phyloP scores from a whole-genome alignment of 805 yeast species.

The Candida endomychidarum region DNA sequence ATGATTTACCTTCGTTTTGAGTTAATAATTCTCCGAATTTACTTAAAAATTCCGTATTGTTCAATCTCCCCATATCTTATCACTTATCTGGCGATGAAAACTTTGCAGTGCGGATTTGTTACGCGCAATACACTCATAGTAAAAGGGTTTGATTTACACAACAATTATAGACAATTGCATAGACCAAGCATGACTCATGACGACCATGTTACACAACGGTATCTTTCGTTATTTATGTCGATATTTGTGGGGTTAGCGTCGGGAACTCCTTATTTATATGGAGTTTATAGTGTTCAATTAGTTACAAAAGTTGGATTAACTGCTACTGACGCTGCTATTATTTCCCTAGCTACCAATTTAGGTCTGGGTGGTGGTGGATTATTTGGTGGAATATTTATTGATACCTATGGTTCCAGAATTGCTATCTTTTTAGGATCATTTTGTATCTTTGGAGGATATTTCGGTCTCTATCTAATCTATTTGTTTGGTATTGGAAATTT shows the following conservation, averaged over 20 bases:
- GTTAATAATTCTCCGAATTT: slow-evolving; percentile 23
- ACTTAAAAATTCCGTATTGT: slow-evolving; percentile 31
- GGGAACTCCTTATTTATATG: slow-evolving; percentile 75
- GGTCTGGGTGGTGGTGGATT: slow-evolving; percentile 73
- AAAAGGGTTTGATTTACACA: no score
- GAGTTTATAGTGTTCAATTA: slow-evolving; percentile 75
- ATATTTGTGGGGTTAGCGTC: slow-evolving; percentile 60
- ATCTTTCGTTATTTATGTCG: slow-evolving; percentile 30
- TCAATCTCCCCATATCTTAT: slow-evolving; percentile 29
- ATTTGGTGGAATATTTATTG: slow-evolving; percentile 69
- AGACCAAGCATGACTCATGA: neutral
- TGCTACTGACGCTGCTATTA: slow-evolving; percentile 59
- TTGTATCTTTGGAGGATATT: slow-evolving; percentile 55
- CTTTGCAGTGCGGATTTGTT: neutral
- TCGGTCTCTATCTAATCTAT: slow-evolving; percentile 49
- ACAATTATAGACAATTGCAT: no score
- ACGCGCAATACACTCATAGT: neutral
- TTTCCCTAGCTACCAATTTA: slow-evolving; percentile 59
- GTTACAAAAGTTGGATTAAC: slow-evolving; percentile 55
- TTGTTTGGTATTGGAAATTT: slow-evolving; percentile 38
- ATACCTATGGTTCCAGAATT: slow-evolving; percentile 53
- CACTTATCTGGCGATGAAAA: neutral
- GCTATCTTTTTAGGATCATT: slow-evolving; percentile 58
- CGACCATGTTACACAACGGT: slow-evolving; percentile 3
- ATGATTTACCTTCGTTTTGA: slow-evolving; percentile 43